Evolutionary conservation across 768 basidiomycete species (phyloP), one percentile per base, ranked within the genome.

Genomic region (Symmetrospora coprosmae): DNA sequence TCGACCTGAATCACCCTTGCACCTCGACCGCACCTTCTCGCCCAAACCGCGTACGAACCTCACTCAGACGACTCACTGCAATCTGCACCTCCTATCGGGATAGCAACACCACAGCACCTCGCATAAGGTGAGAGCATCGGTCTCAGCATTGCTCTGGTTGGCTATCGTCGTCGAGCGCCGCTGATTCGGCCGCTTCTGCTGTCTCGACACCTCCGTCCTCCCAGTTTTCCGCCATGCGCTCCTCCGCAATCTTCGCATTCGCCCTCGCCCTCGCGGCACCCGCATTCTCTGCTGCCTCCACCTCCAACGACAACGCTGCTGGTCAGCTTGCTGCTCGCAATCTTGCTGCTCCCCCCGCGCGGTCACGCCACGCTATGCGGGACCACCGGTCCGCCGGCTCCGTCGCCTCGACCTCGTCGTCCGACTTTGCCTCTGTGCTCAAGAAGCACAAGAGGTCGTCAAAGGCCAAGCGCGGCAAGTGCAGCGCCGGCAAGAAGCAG

Each of bases 301-400:
- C n/a, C 31, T 7, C 33, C 21, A 43, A 21, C 21, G 43, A 33
- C 43, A 17, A 43, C 43, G 9, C 41, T 13, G 25, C 34, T 6
- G 34, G 37, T 39, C 37, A 38, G 40, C 39, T 3, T 5, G 40
- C 11, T 31, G 37, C 43, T 6, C 40, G 30, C 28, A 33, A 23
- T n/a, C 55, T 58, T 17, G 41, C 27, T 9, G 41, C 55, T n/a
- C 21, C 55, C 11, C 55, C 55, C 33, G 31, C 37, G 13, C 38
- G 55, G 19, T 58, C 55, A 6, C n/a, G 55, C 17, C 55, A 58
- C 37, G 55, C 41, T 19, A 33, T 43, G 43, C 39, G 55, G 11
- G 49, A 50, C 23, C 49, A 50, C 19, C 27, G 49, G 2, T 30
- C 49, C 38, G 47, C 28, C 7, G 34, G 34, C 7, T 28, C 16